Evolutionary conservation across 2,329 filamentous ascomycete species (phyloP).

Genomic region (Xylariomycetidae sp.): DNA sequence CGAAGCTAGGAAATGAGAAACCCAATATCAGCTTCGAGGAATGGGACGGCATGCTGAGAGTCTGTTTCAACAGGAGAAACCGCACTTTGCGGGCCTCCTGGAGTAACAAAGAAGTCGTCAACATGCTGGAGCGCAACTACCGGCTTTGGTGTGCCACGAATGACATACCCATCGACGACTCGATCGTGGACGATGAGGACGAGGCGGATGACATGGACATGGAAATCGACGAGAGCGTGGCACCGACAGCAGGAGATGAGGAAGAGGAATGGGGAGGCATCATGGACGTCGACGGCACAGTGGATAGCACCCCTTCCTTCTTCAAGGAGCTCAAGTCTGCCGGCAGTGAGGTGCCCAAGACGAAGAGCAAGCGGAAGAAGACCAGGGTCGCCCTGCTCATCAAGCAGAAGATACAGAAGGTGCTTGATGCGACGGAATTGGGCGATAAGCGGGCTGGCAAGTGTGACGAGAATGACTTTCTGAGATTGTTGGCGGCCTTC

Average conservation of each 20-base stretch:
- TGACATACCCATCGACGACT: constrained; percentile 72
- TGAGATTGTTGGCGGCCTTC: constrained; percentile 75
- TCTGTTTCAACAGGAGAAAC: constrained; percentile 79
- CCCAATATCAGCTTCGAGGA: constrained; percentile 91
- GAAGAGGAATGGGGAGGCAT: constrained; percentile 46
- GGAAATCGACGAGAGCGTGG: constrained; percentile 37
- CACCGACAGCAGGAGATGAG: constrained; percentile 34
- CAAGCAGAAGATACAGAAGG: constrained; percentile 79
- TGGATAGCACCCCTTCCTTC: constrained; percentile 73
- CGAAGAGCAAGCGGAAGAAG: constrained; percentile 68
- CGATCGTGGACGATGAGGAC: constrained; percentile 40
- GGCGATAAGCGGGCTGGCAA: constrained; percentile 77
- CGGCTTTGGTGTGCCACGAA: constrained; percentile 86
- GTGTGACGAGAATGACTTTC: constrained; percentile 89
- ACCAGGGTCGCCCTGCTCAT: constrained; percentile 78
- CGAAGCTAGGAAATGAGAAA: constrained; percentile 69
- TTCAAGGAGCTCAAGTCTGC: constrained; percentile 62
- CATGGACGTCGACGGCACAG: constrained; percentile 44
- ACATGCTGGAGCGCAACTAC: constrained; percentile 84
- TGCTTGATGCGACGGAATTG: constrained; percentile 74
- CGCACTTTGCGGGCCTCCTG: constrained; percentile 68
- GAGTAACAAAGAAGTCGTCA: constrained; percentile 64
- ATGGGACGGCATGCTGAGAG: constrained; percentile 75
- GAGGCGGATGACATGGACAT: constrained; percentile 30
- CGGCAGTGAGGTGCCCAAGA: constrained; percentile 44